These are phyloP conservation scores for Notholithocarpus densiflorus DNA, from an alignment of 306 rosid genomes.

Conservation along the genomic window DNA sequence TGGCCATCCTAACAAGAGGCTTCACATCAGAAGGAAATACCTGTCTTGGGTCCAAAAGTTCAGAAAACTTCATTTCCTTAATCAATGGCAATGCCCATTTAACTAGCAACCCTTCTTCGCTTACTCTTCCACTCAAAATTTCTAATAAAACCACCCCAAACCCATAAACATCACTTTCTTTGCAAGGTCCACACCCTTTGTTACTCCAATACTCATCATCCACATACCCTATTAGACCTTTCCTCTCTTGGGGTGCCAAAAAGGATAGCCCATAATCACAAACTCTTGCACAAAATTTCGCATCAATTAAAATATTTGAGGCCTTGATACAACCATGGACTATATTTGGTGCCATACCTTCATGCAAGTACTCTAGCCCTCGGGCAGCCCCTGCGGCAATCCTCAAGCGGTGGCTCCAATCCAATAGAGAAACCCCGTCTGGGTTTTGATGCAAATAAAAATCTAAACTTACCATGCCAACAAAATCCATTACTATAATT, in stretches of 20 bases:
- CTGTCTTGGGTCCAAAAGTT: conserved; percentile 63
- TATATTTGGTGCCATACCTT: conserved; percentile 64
- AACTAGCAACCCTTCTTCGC: conserved; percentile 58
- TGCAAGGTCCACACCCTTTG: conserved; percentile 32
- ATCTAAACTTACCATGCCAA: conserved; percentile 51
- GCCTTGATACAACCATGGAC: conserved; percentile 84
- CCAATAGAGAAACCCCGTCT: conserved; percentile 48
- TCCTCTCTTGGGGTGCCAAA: conserved; percentile 50
- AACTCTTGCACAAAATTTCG: conserved; percentile 46
- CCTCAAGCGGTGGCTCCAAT: conserved; percentile 54
- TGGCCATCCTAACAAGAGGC: conserved; percentile 62
- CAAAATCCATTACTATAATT: conserved; percentile 62
- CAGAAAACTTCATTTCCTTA: conserved; percentile 45
- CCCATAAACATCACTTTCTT: conserved; percentile 83
- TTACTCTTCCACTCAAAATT: conserved; percentile 71
- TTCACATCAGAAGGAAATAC: conserved; percentile 43
- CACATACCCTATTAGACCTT: conserved; percentile 51
- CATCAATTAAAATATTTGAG: conserved; percentile 64
- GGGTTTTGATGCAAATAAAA: conserved; percentile 63
- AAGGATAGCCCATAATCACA: conserved; percentile 71
- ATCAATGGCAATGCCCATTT: conserved; percentile 90
- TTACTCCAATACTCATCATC: conserved; percentile 69
- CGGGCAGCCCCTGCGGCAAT: conserved; percentile 80
- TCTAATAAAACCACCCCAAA: conserved; percentile 80
- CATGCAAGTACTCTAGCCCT: conserved; percentile 76